These are phyloP conservation scores for Syzygium aromaticum DNA, from an alignment of 345 rosid species.

Conservation along the genomic window DNA sequence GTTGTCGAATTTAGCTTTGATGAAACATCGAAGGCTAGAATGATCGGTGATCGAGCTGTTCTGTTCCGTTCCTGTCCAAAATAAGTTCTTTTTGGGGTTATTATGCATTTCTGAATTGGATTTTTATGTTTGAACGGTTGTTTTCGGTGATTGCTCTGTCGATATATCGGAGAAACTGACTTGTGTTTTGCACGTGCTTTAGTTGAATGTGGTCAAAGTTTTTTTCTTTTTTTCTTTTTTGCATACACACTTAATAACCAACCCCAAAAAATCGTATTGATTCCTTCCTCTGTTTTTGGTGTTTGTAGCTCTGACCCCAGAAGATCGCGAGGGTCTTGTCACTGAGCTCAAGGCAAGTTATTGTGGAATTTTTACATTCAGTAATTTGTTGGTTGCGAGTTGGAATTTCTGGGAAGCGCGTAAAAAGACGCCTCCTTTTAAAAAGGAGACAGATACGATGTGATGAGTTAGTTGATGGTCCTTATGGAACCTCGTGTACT, in stretches of 20 bases:
- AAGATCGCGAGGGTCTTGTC: conserved; percentile 67
- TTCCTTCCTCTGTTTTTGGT: neutral
- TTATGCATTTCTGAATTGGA: neutral
- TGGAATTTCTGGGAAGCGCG: neutral
- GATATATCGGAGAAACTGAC: neutral
- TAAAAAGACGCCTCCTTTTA: neutral
- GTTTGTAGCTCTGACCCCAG: conserved; percentile 55
- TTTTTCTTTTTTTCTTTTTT: neutral
- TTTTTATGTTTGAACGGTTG: neutral
- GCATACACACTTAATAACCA: neutral
- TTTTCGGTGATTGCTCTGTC: neutral
- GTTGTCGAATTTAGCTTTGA: neutral
- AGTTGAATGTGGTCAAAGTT: neutral
- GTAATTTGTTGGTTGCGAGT: neutral
- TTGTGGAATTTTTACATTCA: neutral
- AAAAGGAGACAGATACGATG: neutral
- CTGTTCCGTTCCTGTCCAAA: neutral
- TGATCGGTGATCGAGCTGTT: neutral
- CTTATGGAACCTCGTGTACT: neutral
- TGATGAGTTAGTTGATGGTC: neutral
- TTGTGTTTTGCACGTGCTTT: neutral
- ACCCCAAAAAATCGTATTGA: neutral
- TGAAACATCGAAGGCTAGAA: neutral
- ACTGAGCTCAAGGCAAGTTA: conserved; percentile 61
- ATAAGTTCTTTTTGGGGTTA: neutral